These are phyloP conservation scores for Penicillium antarcticum DNA, from an alignment of 495 filamentous ascomycete genomes.

Conservation along the genomic window DNA sequence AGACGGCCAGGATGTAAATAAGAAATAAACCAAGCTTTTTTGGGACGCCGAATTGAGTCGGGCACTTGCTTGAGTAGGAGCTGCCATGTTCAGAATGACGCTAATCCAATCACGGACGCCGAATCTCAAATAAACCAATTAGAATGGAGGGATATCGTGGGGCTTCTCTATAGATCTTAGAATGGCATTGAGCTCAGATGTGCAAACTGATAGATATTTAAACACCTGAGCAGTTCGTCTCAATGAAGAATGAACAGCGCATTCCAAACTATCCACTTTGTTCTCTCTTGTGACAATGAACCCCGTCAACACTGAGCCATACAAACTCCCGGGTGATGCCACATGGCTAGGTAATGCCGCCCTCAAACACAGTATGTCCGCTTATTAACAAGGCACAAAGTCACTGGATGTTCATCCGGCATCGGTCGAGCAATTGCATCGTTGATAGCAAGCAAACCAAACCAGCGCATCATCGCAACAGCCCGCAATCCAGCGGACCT, in stretches of 20 bases:
- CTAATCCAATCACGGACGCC: too few species aligned
- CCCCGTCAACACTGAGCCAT: constrained; percentile 30
- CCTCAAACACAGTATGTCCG: constrained; percentile 39
- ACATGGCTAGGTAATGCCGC: constrained; percentile 47
- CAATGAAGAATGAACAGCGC: background rate
- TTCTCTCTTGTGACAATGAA: background rate
- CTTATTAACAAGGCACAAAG: background rate
- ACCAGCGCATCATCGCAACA: constrained; percentile 46
- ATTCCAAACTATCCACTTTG: background rate
- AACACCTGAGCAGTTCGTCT: background rate
- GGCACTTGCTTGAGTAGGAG: too few species aligned
- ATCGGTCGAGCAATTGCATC: constrained; percentile 36
- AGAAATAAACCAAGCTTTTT: too few species aligned
- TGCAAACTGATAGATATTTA: background rate
- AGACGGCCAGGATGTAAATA: too few species aligned
- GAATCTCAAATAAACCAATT: too few species aligned
- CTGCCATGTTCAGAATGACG: too few species aligned
- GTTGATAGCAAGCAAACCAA: constrained; percentile 22
- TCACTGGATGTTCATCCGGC: constrained; percentile 22
- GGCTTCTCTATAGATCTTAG: too few species aligned
- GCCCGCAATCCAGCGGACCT: constrained; percentile 32
- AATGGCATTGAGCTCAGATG: too few species aligned
- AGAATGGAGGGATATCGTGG: too few species aligned
- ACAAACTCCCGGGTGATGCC: constrained; percentile 44
- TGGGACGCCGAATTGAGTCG: too few species aligned